Evolutionary conservation across 768 basidiomycete species (phyloP), one percentile per base, ranked within the genome.

Genomic region (Tulasnella sp.): DNA sequence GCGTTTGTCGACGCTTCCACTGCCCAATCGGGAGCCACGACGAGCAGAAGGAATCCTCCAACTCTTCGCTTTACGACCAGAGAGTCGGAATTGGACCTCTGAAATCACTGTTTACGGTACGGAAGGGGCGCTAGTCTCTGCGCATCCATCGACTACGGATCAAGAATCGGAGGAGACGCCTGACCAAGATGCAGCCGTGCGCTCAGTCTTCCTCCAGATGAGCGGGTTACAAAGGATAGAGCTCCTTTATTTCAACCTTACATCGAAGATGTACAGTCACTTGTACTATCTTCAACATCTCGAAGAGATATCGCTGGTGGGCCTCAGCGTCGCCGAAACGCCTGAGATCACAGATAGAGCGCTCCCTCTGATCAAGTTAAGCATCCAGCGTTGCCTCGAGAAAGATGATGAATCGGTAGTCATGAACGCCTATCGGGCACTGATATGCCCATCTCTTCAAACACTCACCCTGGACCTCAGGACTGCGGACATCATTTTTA

Each of bases 161-260:
- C 23, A 13, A 0, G 61, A 67, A 15, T 11, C 5, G 29, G 61
- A 67, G 26, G 61, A 26, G 4, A 67, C 3, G 3, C 61, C 29
- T 15, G 29, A 35, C 9, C 26, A 35, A 32, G 61, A 9, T 5
- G 29, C 61, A 35, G 13, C 11, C 61, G 2, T 67, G 2, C 61
- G 26, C 61, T 67, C 61, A 15, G 29, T 67, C 32, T 67, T 67
- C 61, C 61, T 67, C 61, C 61, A 67, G 16, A 67, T 67, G 61
- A 6, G 26, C 16, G 29, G 29, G 16, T 15, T 67, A 35, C n/a
- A 67, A 35, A 4, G 61, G 5, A 26, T 67, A 10, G 32, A 67
- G 32, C 61, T 67, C 61, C 32, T 67, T 20, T 18, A 67, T 35
- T 67, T 13, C 61, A 67, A 13, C 26, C 29, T 67, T 16, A 67